A percentile compares a stretch with the other conserved stretches of the same genome.
Evolutionary conservation across 2,329 filamentous ascomycete genomes (phyloP).

Genomic region (Epichloe sylvatica): DNA sequence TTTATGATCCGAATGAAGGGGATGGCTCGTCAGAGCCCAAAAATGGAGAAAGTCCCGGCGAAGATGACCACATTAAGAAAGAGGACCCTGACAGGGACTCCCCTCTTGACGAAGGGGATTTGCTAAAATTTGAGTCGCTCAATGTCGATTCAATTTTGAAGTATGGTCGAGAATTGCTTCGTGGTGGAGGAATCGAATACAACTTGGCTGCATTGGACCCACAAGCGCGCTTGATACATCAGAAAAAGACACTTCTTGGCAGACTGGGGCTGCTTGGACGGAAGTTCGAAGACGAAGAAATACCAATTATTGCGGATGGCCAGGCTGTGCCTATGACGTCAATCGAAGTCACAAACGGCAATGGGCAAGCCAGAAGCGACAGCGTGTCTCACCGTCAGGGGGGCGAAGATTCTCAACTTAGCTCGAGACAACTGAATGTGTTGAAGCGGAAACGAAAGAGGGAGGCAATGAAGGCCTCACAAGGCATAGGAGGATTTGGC

Average conservation of each 20-base stretch:
- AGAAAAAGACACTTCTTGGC: conserved; percentile 75
- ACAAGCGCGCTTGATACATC: conserved; percentile 63
- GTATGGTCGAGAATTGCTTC: conserved; percentile 69
- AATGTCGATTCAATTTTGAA: conserved; percentile 69
- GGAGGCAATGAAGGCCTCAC: conserved; percentile 69
- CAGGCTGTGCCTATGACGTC: conserved; percentile 29
- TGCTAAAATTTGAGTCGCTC: conserved; percentile 59
- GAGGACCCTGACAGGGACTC: conserved; percentile 42
- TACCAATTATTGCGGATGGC: conserved; percentile 41
- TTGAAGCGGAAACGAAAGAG: conserved; percentile 88
- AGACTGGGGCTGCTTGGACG: conserved; percentile 76
- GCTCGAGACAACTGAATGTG: conserved; percentile 86
- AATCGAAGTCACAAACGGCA: conserved; percentile 26
- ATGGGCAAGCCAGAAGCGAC: conserved; percentile 21
- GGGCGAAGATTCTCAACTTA: conserved; percentile 58
- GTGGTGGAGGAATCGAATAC: conserved; percentile 78
- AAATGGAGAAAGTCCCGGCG: conserved; percentile 20
- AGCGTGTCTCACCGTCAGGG: conserved; percentile 26
- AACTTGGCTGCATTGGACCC: conserved; percentile 70
- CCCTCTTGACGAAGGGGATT: conserved; percentile 38
- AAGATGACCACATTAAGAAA: conserved; percentile 39
- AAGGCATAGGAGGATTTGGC: conserved; percentile 79
- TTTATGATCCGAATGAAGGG: conserved; percentile 75
- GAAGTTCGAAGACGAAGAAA: conserved; percentile 71
- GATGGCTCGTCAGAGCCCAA: conserved; percentile 38